Conservation (phyloP, 305 asterid species). For the Coffea humblotiana region DNA sequence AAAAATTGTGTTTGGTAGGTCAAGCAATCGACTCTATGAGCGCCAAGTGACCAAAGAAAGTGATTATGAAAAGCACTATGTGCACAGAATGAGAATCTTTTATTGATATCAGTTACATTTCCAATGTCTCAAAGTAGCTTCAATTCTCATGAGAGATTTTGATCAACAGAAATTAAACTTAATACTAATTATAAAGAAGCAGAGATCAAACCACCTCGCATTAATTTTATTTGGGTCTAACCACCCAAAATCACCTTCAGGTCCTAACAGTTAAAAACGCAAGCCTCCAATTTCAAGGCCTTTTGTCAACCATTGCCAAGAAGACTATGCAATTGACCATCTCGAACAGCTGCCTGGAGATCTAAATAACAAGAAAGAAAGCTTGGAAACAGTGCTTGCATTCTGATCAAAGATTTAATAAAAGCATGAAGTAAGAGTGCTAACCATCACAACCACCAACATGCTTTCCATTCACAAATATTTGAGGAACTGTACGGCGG, state of each 20-base stretch:
- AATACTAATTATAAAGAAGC: neutral
- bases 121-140: neutral
- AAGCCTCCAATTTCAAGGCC: conserved; percentile 16
- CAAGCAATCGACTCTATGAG: no score
- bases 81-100: neutral
- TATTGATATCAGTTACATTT: neutral
- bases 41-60: neutral
- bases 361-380: conserved; percentile 38
- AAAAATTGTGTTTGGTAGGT: no score
- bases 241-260: conserved; percentile 7
- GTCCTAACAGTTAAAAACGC: conserved; percentile 13
- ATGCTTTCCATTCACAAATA: conserved; percentile 91
- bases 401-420: neutral
- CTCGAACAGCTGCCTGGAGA: conserved; percentile 60
- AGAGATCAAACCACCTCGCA: neutral
- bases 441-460: conserved; percentile 93
- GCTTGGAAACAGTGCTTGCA: neutral
- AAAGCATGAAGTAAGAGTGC: conserved; percentile 13
- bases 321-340: conserved; percentile 68
- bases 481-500: conserved; percentile 89
- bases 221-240: neutral
- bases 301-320: conserved; percentile 58
- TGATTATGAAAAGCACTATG: neutral
- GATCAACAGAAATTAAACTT: neutral
- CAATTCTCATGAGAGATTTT: neutral